phyloP scores from a whole-genome alignment of 129 eudicot species.

The Flaveria ramosissima region DNA sequence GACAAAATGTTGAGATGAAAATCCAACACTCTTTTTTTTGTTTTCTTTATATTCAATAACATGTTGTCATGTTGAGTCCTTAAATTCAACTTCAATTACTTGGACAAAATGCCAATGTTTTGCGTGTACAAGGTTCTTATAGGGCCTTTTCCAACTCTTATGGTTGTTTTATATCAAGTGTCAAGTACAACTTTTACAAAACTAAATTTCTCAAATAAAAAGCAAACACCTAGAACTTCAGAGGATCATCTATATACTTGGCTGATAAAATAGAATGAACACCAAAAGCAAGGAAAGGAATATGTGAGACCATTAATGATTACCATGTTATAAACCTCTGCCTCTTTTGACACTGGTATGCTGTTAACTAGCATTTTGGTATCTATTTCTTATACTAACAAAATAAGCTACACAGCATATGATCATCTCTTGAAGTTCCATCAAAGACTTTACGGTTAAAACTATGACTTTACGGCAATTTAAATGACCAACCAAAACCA shows the following conservation, averaged over 20 bases:
- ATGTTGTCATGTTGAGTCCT: too few species aligned
- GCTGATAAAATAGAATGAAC: not conserved
- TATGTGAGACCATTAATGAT: not conserved
- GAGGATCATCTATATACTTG: not conserved
- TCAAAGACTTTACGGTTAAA: not conserved
- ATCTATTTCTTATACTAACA: not conserved
- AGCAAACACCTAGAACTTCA: not conserved
- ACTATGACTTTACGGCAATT: not conserved
- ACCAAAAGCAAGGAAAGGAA: not conserved
- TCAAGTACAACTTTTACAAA: not conserved
- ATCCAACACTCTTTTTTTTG: too few species aligned
- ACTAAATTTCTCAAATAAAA: not conserved
- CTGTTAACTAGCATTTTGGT: not conserved
- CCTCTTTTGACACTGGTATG: not conserved
- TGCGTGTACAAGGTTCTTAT: not conserved
- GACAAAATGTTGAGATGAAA: not conserved
- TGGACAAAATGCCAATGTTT: not conserved
- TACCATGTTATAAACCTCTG: not conserved
- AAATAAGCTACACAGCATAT: not conserved
- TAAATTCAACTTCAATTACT: too few species aligned
- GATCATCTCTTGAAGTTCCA: not conserved
- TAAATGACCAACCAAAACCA: not conserved
- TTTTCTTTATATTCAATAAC: too few species aligned
- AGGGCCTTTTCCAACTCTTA: not conserved
- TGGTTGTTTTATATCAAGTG: not conserved